A percentile compares a stretch with the other conserved stretches of the same genome.
Conservation (phyloP, 2,329 filamentous ascomycete genomes). For the Epicoccum nigrum region DNA sequence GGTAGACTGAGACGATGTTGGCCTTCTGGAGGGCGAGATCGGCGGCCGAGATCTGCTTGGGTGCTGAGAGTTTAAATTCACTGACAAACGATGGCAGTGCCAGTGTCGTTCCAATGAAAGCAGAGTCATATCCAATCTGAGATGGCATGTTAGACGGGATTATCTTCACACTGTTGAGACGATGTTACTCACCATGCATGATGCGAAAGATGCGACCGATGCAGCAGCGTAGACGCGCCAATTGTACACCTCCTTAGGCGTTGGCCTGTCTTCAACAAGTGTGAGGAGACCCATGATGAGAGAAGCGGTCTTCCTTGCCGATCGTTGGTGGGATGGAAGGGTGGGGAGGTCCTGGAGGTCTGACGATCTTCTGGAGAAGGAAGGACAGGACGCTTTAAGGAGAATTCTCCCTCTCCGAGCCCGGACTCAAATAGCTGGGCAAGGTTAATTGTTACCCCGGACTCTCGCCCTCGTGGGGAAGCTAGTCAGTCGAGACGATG, state of each 20-base stretch:
- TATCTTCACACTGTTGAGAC: no score
- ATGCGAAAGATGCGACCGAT: constrained; percentile 60
- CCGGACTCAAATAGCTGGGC: constrained; percentile 14
- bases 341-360: constrained; percentile 5
- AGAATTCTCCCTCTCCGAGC: constrained; percentile 17
- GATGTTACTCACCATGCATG: constrained; percentile 48
- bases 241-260: constrained; percentile 63
- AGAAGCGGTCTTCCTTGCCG: constrained; percentile 3
- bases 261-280: constrained; percentile 53
- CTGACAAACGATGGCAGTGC: constrained; percentile 69
- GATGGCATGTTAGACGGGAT: constrained; percentile 55
- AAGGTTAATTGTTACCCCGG: constrained; percentile 20
- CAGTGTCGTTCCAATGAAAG: constrained; percentile 77
- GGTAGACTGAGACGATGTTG: constrained; percentile 82
- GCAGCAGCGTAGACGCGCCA: constrained; percentile 63
- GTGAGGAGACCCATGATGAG: constrained; percentile 36
- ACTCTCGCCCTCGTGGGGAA: constrained; percentile 19
- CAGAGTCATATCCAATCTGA: constrained; percentile 68
- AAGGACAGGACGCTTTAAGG: constrained; percentile 5
- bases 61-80: constrained; percentile 66
- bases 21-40: constrained; percentile 65
- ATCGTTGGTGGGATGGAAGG: not conserved
- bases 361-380: constrained; percentile 6
- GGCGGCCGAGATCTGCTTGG: constrained; percentile 50
- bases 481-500: constrained; percentile 12